Evolutionary conservation across 768 basidiomycete genomes (phyloP).

Genomic region (Tremella mesenterica): DNA sequence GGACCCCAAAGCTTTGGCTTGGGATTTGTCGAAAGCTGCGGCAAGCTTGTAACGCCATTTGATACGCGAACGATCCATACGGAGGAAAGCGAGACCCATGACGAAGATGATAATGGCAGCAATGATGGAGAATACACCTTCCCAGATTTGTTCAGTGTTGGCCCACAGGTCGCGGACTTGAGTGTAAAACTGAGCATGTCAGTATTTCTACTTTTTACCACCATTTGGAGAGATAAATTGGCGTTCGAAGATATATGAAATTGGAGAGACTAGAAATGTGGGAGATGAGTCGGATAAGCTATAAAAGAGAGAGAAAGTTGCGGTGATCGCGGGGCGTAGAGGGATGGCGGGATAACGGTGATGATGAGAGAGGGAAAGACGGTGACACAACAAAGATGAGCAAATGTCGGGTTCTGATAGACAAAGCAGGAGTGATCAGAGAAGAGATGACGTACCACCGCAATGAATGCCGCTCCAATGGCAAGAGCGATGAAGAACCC

Average conservation of each 20-base stretch:
- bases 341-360: background rate
- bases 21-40: slow-evolving; percentile 55
- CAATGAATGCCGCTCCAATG: slow-evolving; percentile 86
- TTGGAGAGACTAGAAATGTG: background rate
- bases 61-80: slow-evolving; percentile 85
- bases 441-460: slow-evolving; percentile 49
- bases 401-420: background rate
- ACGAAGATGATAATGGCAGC: slow-evolving; percentile 67
- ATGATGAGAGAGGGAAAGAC: background rate
- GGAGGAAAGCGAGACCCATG: slow-evolving; percentile 91
- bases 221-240: too few species aligned
- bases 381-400: too few species aligned
- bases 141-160: slow-evolving; percentile 82
- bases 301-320: background rate
- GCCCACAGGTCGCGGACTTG: slow-evolving; percentile 74
- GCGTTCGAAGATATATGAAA: background rate
- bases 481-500: slow-evolving; percentile 73
- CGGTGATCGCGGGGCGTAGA: background rate
- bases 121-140: slow-evolving; percentile 56
- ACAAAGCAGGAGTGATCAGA: background rate
- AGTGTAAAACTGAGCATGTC: slow-evolving; percentile 63
- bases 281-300: background rate
- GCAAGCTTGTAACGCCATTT: slow-evolving; percentile 89
- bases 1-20: slow-evolving; percentile 27
- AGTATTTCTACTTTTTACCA: background rate